Conservation (phyloP, 1,139 yeast genomes). For the Pichia terricola region DNA sequence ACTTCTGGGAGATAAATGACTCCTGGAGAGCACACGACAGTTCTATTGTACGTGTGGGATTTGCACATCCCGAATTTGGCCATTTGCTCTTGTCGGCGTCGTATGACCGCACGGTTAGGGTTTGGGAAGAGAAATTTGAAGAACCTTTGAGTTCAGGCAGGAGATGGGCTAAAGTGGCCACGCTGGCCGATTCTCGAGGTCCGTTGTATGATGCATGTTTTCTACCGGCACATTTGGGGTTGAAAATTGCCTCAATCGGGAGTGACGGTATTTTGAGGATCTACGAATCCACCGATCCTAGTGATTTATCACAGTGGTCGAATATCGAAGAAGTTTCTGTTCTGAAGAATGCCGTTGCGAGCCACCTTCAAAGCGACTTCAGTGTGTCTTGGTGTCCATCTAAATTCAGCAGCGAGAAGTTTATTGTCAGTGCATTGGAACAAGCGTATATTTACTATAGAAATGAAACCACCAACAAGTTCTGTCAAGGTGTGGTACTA, state of each 20-base stretch:
- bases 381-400: constrained; percentile 92
- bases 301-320: constrained; percentile 77
- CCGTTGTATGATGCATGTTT: constrained; percentile 85
- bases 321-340: constrained; percentile 63
- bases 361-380: constrained; percentile 79
- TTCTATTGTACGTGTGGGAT: constrained; percentile 66
- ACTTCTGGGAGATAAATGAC: constrained; percentile 71
- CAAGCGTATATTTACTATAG: constrained; percentile 73
- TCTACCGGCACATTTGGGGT: constrained; percentile 80
- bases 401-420: constrained; percentile 67
- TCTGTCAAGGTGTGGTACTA: constrained; percentile 34
- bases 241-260: constrained; percentile 80
- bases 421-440: constrained; percentile 80
- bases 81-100: constrained; percentile 82
- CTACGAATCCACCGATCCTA: constrained; percentile 84
- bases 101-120: constrained; percentile 76
- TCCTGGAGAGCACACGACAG: constrained; percentile 96
- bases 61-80: constrained; percentile 95
- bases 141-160: constrained; percentile 68
- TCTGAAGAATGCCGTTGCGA: constrained; percentile 50
- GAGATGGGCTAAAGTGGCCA: constrained; percentile 70
- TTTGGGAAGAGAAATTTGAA: constrained; percentile 86
- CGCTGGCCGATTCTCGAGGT: constrained; percentile 77
- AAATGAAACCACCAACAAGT: constrained; percentile 33
- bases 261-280: constrained; percentile 81